These are phyloP conservation scores for Macaranga tanarius DNA, from an alignment of 441 rosid genomes.

Conservation along the genomic window DNA sequence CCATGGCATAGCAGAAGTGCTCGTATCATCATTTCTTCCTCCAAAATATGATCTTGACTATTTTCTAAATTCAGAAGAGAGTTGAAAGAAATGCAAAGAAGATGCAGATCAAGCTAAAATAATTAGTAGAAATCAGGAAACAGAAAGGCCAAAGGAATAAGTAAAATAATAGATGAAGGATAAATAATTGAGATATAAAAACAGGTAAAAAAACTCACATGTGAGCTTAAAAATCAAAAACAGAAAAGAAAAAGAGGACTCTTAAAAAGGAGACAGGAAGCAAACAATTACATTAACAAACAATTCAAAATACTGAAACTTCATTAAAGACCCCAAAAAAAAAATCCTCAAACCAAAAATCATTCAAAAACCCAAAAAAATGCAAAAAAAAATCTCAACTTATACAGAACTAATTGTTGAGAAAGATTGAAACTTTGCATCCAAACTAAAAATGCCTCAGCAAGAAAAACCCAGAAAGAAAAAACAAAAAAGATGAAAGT, in stretches of 20 bases:
- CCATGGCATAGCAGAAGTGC: background rate
- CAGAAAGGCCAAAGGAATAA: background rate
- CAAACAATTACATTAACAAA: background rate
- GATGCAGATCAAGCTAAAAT: conserved; percentile 8
- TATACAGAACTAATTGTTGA: too few species aligned
- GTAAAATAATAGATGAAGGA: background rate
- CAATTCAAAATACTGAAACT: background rate
- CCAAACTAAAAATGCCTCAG: background rate
- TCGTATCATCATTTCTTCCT: background rate
- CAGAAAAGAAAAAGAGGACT: background rate
- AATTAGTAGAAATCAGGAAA: background rate
- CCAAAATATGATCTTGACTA: background rate
- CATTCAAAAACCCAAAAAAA: background rate
- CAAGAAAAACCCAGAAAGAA: background rate
- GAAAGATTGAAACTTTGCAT: too few species aligned
- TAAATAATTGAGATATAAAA: background rate
- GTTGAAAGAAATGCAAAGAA: background rate
- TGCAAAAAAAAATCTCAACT: too few species aligned
- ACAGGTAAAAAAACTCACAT: background rate
- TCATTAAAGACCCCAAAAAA: too few species aligned
- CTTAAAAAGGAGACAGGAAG: background rate
- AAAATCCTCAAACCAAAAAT: too few species aligned
- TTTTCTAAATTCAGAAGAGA: background rate
- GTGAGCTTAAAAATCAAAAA: background rate
- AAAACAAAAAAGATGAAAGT: background rate